Percentiles rank a stretch among this genome's conserved stretches.
phyloP scores from a whole-genome alignment of 495 filamentous ascomycete species.

The Neurospora pannonica region DNA sequence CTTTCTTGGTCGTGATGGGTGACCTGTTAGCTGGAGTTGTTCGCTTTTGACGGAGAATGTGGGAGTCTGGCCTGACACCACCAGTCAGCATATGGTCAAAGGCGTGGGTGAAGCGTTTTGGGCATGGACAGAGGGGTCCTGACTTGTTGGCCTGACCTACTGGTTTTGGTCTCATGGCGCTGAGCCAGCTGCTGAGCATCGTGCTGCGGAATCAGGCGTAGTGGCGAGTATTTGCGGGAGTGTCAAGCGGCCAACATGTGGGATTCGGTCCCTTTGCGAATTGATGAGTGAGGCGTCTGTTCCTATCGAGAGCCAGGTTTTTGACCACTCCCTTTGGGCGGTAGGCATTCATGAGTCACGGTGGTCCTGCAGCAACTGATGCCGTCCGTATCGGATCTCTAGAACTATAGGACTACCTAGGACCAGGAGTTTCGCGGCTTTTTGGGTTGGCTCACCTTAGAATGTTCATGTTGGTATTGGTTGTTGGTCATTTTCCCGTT shows the following conservation, averaged over 20 bases:
- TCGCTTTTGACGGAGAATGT: neutral
- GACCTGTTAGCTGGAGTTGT: neutral
- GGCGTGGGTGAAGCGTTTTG: too few relatives aligned
- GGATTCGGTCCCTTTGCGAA: neutral
- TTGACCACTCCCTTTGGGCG: neutral
- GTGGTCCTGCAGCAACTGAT: neutral
- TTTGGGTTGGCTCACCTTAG: neutral
- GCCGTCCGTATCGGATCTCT: neutral
- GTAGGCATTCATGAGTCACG: neutral
- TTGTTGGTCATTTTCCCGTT: neutral
- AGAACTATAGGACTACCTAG: neutral
- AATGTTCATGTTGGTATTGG: neutral
- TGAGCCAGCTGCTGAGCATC: neutral
- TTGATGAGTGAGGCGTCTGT: neutral
- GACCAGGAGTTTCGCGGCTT: neutral
- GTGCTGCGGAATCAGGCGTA: neutral
- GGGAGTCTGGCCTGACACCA: neutral
- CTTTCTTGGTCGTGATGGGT: neutral
- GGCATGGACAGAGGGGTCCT: too few relatives aligned
- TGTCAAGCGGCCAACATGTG: neutral
- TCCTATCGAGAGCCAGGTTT: neutral
- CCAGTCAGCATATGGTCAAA: neutral
- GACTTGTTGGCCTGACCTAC: neutral
- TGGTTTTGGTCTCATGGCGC: too few relatives aligned
- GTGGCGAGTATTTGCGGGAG: neutral